Evolutionary conservation across 495 filamentous ascomycete genomes (phyloP).

Genomic region (Hypoxylon crocopeplum): DNA sequence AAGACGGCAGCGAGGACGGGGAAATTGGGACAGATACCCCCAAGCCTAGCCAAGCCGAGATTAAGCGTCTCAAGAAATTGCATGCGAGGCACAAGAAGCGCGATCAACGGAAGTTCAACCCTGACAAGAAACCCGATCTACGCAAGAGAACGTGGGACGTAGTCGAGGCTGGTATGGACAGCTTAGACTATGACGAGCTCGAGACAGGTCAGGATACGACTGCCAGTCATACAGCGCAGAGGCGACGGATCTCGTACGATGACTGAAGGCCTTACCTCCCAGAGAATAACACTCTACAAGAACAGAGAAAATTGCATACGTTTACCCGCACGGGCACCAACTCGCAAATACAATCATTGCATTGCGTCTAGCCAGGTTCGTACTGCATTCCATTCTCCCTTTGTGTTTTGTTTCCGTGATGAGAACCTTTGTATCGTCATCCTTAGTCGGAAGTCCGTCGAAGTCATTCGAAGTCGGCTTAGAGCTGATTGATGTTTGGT

Average conservation of each 20-base stretch:
- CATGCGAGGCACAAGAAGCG: conserved; percentile 42
- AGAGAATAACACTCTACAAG: not conserved
- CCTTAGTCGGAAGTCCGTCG: conserved; percentile 65
- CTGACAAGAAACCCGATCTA: conserved; percentile 58
- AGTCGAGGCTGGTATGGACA: conserved; percentile 57
- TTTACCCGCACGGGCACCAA: not conserved
- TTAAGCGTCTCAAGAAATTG: conserved; percentile 30
- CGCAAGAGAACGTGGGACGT: conserved; percentile 66
- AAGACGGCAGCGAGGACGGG: conserved; percentile 40
- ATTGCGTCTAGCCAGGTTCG: conserved; percentile 23
- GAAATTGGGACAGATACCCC: conserved; percentile 39
- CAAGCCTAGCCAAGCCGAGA: conserved; percentile 41
- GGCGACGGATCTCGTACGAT: conserved; percentile 57
- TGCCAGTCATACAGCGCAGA: conserved; percentile 41
- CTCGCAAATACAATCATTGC: not conserved
- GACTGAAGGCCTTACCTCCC: conserved; percentile 42
- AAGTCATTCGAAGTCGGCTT: conserved; percentile 35
- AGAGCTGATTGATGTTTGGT: conserved; percentile 33
- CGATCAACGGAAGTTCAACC: conserved; percentile 48
- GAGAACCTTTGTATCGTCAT: conserved; percentile 71
- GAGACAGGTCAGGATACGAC: conserved; percentile 27
- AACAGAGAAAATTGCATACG: not conserved
- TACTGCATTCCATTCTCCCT: conserved; percentile 11
- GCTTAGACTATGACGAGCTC: conserved; percentile 60
- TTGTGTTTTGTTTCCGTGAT: conserved; percentile 52